Percentiles rank a stretch among this genome's conserved stretches.
phyloP scores from a whole-genome alignment of 371 early-diverging fungal species.

The Rhizomucor miehei region DNA sequence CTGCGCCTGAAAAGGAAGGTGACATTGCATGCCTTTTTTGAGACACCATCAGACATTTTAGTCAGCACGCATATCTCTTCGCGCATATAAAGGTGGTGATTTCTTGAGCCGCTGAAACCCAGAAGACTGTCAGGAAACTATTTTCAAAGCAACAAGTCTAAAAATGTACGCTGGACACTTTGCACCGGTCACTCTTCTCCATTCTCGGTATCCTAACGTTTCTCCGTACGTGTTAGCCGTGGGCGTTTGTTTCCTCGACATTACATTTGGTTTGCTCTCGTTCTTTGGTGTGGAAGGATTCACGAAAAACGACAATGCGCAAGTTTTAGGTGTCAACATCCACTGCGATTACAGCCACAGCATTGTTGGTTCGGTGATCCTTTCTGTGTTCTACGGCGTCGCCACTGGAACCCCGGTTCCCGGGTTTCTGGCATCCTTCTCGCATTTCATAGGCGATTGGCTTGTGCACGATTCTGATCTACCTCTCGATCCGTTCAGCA shows the following conservation, averaged over 20 bases:
- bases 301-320: background rate
- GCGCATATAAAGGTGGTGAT: no score
- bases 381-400: background rate
- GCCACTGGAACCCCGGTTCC: background rate
- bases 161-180: slow-evolving; percentile 10
- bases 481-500: slow-evolving; percentile 1
- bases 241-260: slow-evolving; percentile 3
- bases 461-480: slow-evolving; percentile 7
- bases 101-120: no score
- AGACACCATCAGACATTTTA: no score
- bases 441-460: slow-evolving; percentile 7
- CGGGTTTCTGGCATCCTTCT: slow-evolving; percentile 6
- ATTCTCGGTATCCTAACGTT: background rate
- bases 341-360: slow-evolving; percentile 8
- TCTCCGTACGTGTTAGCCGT: background rate
- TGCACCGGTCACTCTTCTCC: background rate
- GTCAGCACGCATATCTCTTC: no score
- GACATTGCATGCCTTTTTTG: no score
- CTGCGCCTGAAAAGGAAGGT: no score
- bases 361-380: background rate
- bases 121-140: no score
- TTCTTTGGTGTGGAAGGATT: slow-evolving; percentile 5
- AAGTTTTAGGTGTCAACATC: background rate
- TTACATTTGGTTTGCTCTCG: background rate
- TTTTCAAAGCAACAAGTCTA: no score